Evolutionary conservation across 2,329 filamentous ascomycete genomes (phyloP).

Genomic region (Scytalidium lignicola): DNA sequence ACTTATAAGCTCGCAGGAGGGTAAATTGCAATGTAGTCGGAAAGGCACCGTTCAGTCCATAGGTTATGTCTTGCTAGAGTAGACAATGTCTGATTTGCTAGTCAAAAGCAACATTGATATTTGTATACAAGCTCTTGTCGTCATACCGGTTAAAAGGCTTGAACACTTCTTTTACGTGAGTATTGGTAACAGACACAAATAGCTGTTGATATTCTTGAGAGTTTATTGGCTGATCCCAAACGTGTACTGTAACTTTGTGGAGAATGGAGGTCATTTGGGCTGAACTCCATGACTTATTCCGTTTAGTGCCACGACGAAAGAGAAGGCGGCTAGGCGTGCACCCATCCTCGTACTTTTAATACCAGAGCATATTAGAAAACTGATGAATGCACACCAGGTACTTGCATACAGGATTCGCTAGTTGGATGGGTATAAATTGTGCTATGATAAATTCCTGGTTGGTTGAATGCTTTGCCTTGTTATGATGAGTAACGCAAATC

Average conservation of each 20-base stretch:
- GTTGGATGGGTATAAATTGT: neutral
- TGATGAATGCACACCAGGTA: neutral
- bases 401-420: neutral
- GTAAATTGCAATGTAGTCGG: too few species aligned
- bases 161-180: conserved; percentile 1
- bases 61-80: too few species aligned
- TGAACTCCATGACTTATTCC: too few species aligned
- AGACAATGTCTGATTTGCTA: too few species aligned
- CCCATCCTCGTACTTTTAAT: too few species aligned
- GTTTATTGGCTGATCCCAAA: neutral
- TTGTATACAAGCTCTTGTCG: neutral
- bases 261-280: neutral
- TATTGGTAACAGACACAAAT: neutral
- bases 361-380: too few species aligned
- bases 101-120: neutral
- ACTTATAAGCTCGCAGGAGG: too few species aligned
- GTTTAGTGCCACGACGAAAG: too few species aligned
- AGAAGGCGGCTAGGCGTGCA: too few species aligned
- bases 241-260: neutral
- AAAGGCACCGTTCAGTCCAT: too few species aligned
- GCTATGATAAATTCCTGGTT: conserved; percentile 3
- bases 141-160: conserved; percentile 4
- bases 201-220: conserved; percentile 1
- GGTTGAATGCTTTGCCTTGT: conserved; percentile 4
- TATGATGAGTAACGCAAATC: neutral